phyloP scores from a whole-genome alignment of 2,329 filamentous ascomycete species.

The Pseudopyricularia cyperi region DNA sequence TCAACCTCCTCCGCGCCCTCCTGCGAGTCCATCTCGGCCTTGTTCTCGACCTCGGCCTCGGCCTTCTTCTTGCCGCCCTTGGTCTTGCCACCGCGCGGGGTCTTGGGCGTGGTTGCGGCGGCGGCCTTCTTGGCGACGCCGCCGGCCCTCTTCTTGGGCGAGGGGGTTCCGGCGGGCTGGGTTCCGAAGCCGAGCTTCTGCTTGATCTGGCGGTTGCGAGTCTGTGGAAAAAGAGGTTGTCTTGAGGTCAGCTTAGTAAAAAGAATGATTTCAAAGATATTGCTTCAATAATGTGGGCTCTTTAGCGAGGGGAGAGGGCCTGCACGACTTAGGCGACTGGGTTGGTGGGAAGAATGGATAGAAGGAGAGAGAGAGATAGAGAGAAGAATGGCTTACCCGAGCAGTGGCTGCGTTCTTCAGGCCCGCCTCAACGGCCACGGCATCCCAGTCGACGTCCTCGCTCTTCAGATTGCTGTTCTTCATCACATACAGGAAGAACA shows the following conservation, averaged over 20 bases:
- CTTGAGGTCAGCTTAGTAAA: too few relatives aligned
- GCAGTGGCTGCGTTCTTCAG: conserved; percentile 33
- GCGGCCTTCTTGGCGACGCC: too few relatives aligned
- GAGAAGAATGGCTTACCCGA: conserved; percentile 18
- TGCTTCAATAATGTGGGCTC: too few relatives aligned
- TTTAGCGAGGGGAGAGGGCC: too few relatives aligned
- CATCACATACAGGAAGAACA: conserved; percentile 30
- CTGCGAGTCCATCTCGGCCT: neutral
- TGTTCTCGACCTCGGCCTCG: neutral
- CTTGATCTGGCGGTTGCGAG: conserved; percentile 37
- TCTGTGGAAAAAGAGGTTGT: conserved; percentile 15
- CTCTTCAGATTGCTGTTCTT: conserved; percentile 27
- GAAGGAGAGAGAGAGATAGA: neutral
- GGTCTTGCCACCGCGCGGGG: neutral
- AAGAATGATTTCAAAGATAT: neutral
- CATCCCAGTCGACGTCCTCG: conserved; percentile 33
- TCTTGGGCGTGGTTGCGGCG: neutral
- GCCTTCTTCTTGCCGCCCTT: neutral
- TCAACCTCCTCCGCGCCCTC: neutral
- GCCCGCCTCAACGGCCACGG: conserved; percentile 25
- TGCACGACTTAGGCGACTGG: too few relatives aligned
- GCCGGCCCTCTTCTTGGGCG: conserved; percentile 3
- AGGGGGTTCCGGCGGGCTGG: neutral
- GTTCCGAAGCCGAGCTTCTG: conserved; percentile 26
- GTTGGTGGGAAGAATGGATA: too few relatives aligned